phyloP scores from a whole-genome alignment of 805 yeast species.

The Starmerella kuoi region DNA sequence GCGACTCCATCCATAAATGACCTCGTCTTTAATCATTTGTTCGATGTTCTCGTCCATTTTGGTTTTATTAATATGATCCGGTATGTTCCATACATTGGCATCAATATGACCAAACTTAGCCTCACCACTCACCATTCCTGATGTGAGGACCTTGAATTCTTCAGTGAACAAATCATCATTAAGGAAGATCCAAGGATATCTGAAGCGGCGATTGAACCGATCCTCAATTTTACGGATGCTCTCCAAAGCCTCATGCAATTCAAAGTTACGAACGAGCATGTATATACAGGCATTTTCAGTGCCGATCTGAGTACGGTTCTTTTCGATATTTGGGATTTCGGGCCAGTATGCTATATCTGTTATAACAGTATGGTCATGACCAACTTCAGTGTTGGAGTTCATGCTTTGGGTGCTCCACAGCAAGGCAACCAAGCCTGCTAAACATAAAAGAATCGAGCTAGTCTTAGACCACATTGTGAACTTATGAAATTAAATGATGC shows the following conservation, averaged over 20 bases:
- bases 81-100: conserved; percentile 73
- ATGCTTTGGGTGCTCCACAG: not conserved
- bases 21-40: conserved; percentile 35
- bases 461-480: too few species aligned
- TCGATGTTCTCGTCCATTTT: conserved; percentile 38
- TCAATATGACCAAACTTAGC: conserved; percentile 72
- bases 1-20: conserved; percentile 52
- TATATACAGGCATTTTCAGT: conserved; percentile 72
- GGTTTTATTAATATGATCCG: conserved; percentile 53
- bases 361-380: too few species aligned
- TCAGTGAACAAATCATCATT: conserved; percentile 78
- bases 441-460: too few species aligned
- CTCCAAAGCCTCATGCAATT: conserved; percentile 55
- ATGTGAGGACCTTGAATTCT: conserved; percentile 60
- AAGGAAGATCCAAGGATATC: conserved; percentile 91
- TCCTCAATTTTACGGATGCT: conserved; percentile 84
- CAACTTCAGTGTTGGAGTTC: not conserved
- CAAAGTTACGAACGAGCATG: conserved; percentile 79
- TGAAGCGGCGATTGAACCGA: conserved; percentile 65
- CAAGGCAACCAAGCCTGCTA: not conserved
- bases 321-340: conserved; percentile 15
- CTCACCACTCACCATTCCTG: conserved; percentile 59
- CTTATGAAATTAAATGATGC: too few species aligned
- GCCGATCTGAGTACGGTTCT: conserved; percentile 34
- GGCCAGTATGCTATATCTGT: conserved; percentile 23